phyloP scores from a whole-genome alignment of 176 grass and related monocot genomes.

The Eragrostis curvula region DNA sequence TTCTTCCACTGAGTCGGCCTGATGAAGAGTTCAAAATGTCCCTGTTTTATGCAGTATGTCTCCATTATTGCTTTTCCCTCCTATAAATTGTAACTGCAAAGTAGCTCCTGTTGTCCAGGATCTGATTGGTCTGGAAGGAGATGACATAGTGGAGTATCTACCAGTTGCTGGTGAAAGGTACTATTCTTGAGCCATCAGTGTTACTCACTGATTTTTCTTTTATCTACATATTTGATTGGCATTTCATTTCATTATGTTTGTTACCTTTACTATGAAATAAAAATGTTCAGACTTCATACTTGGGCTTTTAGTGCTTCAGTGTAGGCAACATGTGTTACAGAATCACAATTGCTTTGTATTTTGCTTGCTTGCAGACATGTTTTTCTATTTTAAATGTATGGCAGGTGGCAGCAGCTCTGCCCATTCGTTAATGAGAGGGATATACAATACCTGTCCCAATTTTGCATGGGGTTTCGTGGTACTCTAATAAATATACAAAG shows the following conservation, averaged over 20 bases:
- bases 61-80: neutral
- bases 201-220: slow-evolving; percentile 17
- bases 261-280: slow-evolving; percentile 10
- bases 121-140: slow-evolving; percentile 83
- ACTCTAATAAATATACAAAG: neutral
- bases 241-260: slow-evolving; percentile 8
- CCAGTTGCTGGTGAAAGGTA: slow-evolving; percentile 90
- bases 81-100: slow-evolving; percentile 33
- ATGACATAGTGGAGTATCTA: slow-evolving; percentile 68
- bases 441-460: neutral
- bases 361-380: slow-evolving; percentile 1
- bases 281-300: neutral
- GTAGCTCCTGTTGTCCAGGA: slow-evolving; percentile 52
- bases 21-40: slow-evolving; percentile 85
- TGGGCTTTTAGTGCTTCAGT: slow-evolving; percentile 3
- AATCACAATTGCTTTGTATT: neutral
- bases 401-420: neutral
- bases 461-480: neutral
- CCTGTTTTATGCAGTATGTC: slow-evolving; percentile 90
- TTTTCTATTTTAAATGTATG: neutral
- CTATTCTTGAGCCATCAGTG: slow-evolving; percentile 31
- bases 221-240: neutral
- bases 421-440: neutral
- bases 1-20: slow-evolving; percentile 74
- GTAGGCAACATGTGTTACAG: neutral